Base-by-base conservation (phyloP, 75 land plant species). In the Selaginella tamariscina region DNA sequence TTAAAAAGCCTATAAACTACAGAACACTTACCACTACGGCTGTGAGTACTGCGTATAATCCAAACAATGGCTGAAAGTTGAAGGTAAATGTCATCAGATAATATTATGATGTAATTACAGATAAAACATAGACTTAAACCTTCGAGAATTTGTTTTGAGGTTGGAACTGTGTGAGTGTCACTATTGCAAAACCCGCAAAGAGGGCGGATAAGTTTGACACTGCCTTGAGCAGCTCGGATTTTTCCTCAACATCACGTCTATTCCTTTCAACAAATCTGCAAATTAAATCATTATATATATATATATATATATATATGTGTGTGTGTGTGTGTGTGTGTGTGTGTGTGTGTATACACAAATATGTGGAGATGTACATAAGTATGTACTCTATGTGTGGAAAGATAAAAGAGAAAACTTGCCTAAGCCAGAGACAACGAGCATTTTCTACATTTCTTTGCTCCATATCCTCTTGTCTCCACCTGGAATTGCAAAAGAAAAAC, bases 111-210 rank as follows among this genome's bases (percentile, higher is more conserved):
- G n/a, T n/a, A n/a, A n/a, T n/a, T n/a, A n/a, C n/a, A n/a, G n/a
- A n/a, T n/a, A n/a, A n/a, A n/a, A n/a, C n/a, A n/a, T n/a, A n/a
- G n/a, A n/a, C n/a, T n/a, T 39, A 5, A 39, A 39, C 49, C 49
- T 39, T 39, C 15, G 49, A 39, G 15, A 39, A 39, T 15, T 39
- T 39, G 11, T 5, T 32, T 33, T 30, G 32, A n/a, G 59, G 56
- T 67, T 32, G 59, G 31, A 77, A 72, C 33, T 77, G 79, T 30
- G 79, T 77, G 60, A 77, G 67, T 30, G 76, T 77, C 28, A 77
- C 79, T 22, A 74, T 59, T 30, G 79, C 79, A 68, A 77, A 77
- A 27, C 79, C 79, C 30, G 77, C 77, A 69, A 77, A 73, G 21
- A 77, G 29, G 32, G 79, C 79, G 18, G 79, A 69, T 66, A 77